These are phyloP conservation scores for Lodderomyces pseudojiufengensis DNA, from an alignment of 1,139 yeast genomes.

Conservation along the genomic window DNA sequence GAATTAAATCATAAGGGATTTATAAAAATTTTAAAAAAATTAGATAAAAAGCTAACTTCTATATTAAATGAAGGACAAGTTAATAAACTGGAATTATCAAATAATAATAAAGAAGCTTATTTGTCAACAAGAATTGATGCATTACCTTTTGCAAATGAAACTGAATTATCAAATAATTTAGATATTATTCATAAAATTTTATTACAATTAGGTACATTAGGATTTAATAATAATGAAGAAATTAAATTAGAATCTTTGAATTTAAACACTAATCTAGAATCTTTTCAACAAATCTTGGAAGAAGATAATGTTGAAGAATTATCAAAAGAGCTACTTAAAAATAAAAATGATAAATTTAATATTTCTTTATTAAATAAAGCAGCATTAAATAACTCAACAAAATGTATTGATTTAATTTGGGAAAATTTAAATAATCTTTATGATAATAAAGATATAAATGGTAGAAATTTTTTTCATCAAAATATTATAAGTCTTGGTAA, in stretches of 20 bases:
- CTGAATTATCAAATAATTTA: conserved; percentile 53
- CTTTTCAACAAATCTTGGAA: conserved; percentile 29
- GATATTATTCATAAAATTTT: conserved; percentile 54
- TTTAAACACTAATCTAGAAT: conserved; percentile 4
- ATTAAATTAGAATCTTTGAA: conserved; percentile 6
- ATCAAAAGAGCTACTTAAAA: conserved; percentile 17
- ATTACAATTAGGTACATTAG: conserved; percentile 22
- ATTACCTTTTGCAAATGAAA: conserved; percentile 72
- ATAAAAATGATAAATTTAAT: conserved; percentile 38
- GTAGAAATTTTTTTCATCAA: conserved; percentile 82
- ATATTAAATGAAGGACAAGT: conserved; percentile 16
- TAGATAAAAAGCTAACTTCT: conserved; percentile 69
- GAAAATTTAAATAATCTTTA: conserved; percentile 20
- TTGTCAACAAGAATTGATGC: conserved; percentile 68
- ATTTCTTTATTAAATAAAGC: conserved; percentile 63
- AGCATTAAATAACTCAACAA: conserved; percentile 46
- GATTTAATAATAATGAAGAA: conserved; percentile 25
- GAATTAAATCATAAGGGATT: conserved; percentile 91
- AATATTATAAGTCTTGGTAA: conserved; percentile 77
- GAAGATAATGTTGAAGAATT: conserved; percentile 45
- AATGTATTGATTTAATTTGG: conserved; percentile 57
- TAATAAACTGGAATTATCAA: conserved; percentile 34
- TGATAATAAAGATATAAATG: conserved; percentile 73
- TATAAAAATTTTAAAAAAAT: conserved; percentile 80
- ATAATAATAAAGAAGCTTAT: conserved; percentile 63